Evolutionary conservation across 2,329 filamentous ascomycete genomes (phyloP), one percentile per base, ranked within the genome.

Genomic region (Talaromyces sp.): DNA sequence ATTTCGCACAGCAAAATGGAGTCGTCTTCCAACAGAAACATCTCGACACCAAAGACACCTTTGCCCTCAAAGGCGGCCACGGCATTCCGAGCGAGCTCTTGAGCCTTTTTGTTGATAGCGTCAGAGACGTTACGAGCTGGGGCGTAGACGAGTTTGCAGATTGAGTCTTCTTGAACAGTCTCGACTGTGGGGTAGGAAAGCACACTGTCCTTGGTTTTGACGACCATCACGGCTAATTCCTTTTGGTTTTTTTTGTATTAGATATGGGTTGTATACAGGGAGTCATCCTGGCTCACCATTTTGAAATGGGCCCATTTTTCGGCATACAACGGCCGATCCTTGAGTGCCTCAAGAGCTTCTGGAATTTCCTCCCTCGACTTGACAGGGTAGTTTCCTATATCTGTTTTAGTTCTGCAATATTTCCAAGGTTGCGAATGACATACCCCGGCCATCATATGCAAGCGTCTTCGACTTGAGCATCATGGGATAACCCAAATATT

Each of bases 1-100:
- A 96, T 89, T 77, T 96, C 92, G 75, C 96, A 96, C 69, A 97
- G 84, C 63, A 96, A 78, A 1, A 96, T 82, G 63, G 75, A 79
- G 79, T 86, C 86, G 69, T 95, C 86, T 56, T 87, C 79, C 11
- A 93, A 84, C 3, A 98, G 78, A 77, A 99, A 99, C 87, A 98
- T 91, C 78, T 99, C 95, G 0, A 98, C 93, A 0, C 93, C 95
- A 76, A 97, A 99, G 35, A 96, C 91, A 66, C 95, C 95, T 66
- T 95, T 89, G 58, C 95, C 95, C 80, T 88, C 87, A 61, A 99
- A 89, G 58, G 86, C 88, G 46, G 85, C 83, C 23, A 97, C 87
- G 11, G 95, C 93, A 63, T 89, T 86, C 68, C 86, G 86, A 0
- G 93, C 95, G 0, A 97, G 82, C 46, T 87, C 83, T 72, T 92